Percentiles rank a stretch among this genome's conserved stretches.
These are phyloP conservation scores for Xylariaceae sp. DNA, from an alignment of 2,329 filamentous ascomycete species.

Conservation along the genomic window DNA sequence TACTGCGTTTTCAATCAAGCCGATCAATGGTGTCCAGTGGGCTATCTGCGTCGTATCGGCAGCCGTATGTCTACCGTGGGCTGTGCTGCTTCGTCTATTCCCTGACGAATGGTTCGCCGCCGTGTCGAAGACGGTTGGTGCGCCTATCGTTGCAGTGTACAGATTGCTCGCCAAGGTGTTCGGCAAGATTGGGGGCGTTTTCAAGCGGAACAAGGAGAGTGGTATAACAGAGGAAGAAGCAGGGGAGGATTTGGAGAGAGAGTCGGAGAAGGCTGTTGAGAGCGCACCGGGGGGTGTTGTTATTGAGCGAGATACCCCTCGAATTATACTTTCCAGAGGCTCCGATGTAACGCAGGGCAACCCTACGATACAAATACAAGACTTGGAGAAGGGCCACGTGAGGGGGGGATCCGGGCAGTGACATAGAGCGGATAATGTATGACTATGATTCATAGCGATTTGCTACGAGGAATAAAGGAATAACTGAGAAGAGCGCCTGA, in stretches of 20 bases:
- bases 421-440: conserved; percentile 5
- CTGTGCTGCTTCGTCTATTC: conserved; percentile 45
- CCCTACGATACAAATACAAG: conserved; percentile 27
- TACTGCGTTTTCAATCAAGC: conserved; percentile 48
- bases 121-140: conserved; percentile 30
- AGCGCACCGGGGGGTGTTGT: background rate
- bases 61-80: conserved; percentile 48
- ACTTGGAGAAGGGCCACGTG: conserved; percentile 27
- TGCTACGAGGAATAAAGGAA: too few relatives aligned
- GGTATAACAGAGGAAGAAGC: background rate
- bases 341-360: conserved; percentile 5
- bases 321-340: conserved; percentile 26
- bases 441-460: background rate
- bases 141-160: conserved; percentile 32
- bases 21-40: conserved; percentile 50
- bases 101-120: conserved; percentile 43
- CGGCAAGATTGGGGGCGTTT: conserved; percentile 20
- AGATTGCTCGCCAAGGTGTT: conserved; percentile 20
- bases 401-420: too few relatives aligned
- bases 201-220: conserved; percentile 18
- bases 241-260: background rate
- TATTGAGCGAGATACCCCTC: conserved; percentile 19
- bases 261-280: conserved; percentile 9
- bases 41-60: conserved; percentile 49
- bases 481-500: too few relatives aligned